Conservation (phyloP, 306 rosid genomes). For the Hippophae tibetana region DNA sequence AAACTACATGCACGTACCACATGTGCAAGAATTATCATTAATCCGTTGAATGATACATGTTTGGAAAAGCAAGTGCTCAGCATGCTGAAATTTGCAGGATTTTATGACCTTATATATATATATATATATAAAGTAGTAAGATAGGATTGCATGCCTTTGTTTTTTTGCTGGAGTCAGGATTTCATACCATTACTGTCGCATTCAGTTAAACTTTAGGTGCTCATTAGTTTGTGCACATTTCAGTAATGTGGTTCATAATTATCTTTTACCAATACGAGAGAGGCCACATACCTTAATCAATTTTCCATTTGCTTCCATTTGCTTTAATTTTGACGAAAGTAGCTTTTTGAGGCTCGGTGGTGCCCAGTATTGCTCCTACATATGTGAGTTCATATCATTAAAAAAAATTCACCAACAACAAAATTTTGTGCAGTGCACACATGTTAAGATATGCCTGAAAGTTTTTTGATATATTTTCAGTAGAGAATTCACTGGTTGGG, state of each 20-base stretch:
- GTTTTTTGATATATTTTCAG: background rate
- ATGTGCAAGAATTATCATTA: too few species aligned
- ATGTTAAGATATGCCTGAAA: background rate
- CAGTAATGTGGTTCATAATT: background rate
- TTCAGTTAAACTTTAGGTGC: constrained; percentile 11
- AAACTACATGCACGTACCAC: too few species aligned
- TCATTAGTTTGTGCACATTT: constrained; percentile 14
- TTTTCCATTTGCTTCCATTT: constrained; percentile 66
- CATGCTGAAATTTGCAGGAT: too few species aligned
- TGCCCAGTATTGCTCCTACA: constrained; percentile 66
- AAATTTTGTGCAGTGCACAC: constrained; percentile 4
- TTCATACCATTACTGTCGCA: constrained; percentile 1
- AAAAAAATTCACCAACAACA: constrained; percentile 15
- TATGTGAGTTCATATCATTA: constrained; percentile 10
- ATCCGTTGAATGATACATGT: too few species aligned
- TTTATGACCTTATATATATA: too few species aligned
- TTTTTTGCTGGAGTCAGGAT: background rate
- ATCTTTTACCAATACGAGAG: constrained; percentile 9
- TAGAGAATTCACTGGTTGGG: background rate
- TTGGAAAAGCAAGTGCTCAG: too few species aligned
- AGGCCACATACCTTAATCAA: constrained; percentile 56
- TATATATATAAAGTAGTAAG: too few species aligned
- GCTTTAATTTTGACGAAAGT: constrained; percentile 67
- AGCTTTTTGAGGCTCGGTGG: constrained; percentile 72
- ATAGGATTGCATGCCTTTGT: too few species aligned